Conservation (phyloP, 495 filamentous ascomycete species). For the Daldinia grandis region DNA sequence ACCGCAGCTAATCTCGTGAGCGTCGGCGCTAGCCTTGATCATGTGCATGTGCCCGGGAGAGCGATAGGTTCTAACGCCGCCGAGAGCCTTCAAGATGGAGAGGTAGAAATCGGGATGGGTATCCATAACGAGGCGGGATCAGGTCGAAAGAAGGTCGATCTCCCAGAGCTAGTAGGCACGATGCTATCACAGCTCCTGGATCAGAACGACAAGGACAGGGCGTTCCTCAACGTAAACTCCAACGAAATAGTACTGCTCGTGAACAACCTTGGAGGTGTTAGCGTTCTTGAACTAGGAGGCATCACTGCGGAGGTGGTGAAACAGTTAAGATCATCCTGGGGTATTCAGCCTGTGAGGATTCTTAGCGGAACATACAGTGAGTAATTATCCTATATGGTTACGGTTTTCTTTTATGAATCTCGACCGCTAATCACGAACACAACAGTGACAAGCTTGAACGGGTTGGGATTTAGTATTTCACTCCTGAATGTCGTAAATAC, state of each 20-base stretch:
- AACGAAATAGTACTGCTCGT: conserved; percentile 78
- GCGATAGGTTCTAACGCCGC: conserved; percentile 49
- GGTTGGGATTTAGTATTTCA: conserved; percentile 89
- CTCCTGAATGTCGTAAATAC: conserved; percentile 84
- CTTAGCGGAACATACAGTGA: conserved; percentile 67
- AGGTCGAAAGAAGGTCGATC: conserved; percentile 69
- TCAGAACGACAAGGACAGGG: conserved; percentile 78
- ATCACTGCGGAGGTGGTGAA: conserved; percentile 87
- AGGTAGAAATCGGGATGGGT: conserved; percentile 97
- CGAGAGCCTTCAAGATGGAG: conserved; percentile 67
- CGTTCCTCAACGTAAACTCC: conserved; percentile 74
- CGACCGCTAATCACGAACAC: conserved; percentile 46
- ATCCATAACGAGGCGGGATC: conserved; percentile 97
- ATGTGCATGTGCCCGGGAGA: conserved; percentile 92
- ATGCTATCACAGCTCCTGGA: conserved; percentile 89
- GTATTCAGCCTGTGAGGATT: conserved; percentile 75
- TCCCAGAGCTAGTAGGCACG: conserved; percentile 74
- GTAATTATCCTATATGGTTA: neutral
- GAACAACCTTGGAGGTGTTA: conserved; percentile 95
- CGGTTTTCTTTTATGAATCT: neutral
- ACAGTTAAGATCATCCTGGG: conserved; percentile 74
- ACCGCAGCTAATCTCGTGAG: conserved; percentile 81
- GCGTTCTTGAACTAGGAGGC: conserved; percentile 85
- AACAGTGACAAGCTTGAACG: conserved; percentile 85
- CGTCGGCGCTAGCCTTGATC: conserved; percentile 84